These are phyloP conservation scores for Heterobasidion occidentale DNA, from an alignment of 1,284 basidiomycete genomes.

Conservation along the genomic window DNA sequence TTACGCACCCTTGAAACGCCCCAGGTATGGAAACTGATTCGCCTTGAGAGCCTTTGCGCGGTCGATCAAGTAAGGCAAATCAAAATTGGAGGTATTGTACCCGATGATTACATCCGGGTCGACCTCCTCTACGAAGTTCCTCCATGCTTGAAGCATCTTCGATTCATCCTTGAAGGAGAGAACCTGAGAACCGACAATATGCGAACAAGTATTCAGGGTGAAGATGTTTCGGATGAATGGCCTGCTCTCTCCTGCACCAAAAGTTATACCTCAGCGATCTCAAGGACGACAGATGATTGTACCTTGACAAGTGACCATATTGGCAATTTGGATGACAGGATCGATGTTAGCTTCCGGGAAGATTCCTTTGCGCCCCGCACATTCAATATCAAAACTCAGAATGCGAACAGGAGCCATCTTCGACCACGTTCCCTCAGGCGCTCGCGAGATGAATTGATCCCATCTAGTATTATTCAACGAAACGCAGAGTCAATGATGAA, in stretches of 20 bases:
- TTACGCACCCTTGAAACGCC: constrained; percentile 64
- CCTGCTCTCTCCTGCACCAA: constrained; percentile 65
- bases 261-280: neutral
- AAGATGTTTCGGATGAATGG: constrained; percentile 97
- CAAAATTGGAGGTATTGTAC: constrained; percentile 89
- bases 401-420: constrained; percentile 86
- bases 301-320: constrained; percentile 97
- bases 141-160: constrained; percentile 72
- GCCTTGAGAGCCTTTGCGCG: constrained; percentile 78
- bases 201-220: constrained; percentile 85
- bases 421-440: constrained; percentile 86
- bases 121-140: constrained; percentile 77
- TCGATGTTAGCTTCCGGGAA: constrained; percentile 87
- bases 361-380: constrained; percentile 91
- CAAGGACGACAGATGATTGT: neutral
- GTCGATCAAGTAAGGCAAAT: constrained; percentile 91
- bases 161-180: constrained; percentile 76
- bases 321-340: constrained; percentile 95
- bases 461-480: constrained; percentile 42
- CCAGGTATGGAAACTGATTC: constrained; percentile 69
- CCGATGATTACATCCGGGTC: constrained; percentile 94
- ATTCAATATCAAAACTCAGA: constrained; percentile 96
- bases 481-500: neutral
- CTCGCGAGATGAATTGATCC: constrained; percentile 78
- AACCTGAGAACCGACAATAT: constrained; percentile 94